phyloP scores from a whole-genome alignment of 768 basidiomycete species.

The Hericium alpestre region DNA sequence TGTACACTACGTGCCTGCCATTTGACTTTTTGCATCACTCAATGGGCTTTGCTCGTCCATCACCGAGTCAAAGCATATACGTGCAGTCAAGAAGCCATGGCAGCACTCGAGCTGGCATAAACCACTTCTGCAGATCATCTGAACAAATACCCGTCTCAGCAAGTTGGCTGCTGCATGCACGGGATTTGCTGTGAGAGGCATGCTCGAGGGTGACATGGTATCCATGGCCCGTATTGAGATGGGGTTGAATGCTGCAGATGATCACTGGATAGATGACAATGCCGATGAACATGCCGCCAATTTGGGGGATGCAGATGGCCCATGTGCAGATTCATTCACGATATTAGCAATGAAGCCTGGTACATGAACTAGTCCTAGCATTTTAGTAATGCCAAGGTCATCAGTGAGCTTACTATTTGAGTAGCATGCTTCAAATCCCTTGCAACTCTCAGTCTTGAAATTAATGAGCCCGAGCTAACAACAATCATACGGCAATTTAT shows the following conservation, averaged over 20 bases:
- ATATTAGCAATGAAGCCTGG: neutral
- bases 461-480: neutral
- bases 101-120: conserved; percentile 20
- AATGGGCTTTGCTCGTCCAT: conserved; percentile 16
- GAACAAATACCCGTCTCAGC: conserved; percentile 13
- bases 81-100: conserved; percentile 23
- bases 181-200: conserved; percentile 1
- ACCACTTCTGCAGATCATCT: conserved; percentile 27
- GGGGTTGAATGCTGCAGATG: neutral
- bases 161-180: conserved; percentile 18
- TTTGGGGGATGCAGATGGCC: neutral
- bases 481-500: neutral
- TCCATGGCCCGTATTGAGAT: neutral
- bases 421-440: neutral
- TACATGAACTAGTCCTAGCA: neutral
- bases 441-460: neutral
- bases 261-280: too few species aligned
- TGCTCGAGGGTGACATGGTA: neutral
- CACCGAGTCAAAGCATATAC: conserved; percentile 17
- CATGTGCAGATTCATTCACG: neutral
- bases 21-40: conserved; percentile 16
- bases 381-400: neutral
- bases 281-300: neutral
- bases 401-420: neutral
- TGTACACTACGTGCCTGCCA: conserved; percentile 14